phyloP scores from a whole-genome alignment of 345 rosid genomes.

The Populus davidiana region DNA sequence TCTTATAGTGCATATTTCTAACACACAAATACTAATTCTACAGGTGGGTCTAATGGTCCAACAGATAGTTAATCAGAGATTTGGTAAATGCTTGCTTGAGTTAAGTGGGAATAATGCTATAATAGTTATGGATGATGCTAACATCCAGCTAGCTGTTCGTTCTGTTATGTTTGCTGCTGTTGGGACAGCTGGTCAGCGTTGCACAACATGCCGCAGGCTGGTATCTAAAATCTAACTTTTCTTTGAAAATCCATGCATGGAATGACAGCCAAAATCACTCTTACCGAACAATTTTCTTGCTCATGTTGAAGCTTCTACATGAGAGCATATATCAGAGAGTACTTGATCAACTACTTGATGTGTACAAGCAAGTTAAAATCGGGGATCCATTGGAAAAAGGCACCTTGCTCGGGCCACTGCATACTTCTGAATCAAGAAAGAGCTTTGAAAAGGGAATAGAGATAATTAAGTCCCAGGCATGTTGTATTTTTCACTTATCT shows the following conservation, averaged over 20 bases:
- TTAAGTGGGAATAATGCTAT: conserved; percentile 96
- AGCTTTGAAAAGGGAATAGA: conserved; percentile 80
- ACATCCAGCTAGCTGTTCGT: conserved; percentile 74
- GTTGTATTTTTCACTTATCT: conserved; percentile 20
- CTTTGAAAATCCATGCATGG: conserved; percentile 9
- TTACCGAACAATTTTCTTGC: conserved; percentile 15
- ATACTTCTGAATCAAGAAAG: conserved; percentile 68
- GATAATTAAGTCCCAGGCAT: conserved; percentile 79
- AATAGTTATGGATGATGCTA: conserved; percentile 91
- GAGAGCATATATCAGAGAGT: conserved; percentile 69
- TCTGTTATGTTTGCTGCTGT: conserved; percentile 93
- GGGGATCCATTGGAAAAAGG: conserved; percentile 90
- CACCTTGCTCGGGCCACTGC: conserved; percentile 81
- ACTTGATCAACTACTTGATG: conserved; percentile 66
- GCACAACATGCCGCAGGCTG: conserved; percentile 99
- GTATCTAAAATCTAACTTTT: conserved; percentile 34
- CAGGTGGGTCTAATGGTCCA: conserved; percentile 87
- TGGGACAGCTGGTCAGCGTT: conserved; percentile 98
- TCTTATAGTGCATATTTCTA: not conserved
- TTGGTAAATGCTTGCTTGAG: conserved; percentile 91
- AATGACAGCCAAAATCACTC: not conserved
- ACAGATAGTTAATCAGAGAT: conserved; percentile 74
- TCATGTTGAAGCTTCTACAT: conserved; percentile 68
- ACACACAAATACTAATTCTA: not conserved
- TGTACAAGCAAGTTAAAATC: conserved; percentile 83